Percentiles rank a stretch among this genome's conserved stretches.
Evolutionary conservation across 495 filamentous ascomycete species (phyloP).

Genomic region (Glutinoglossum americanum): DNA sequence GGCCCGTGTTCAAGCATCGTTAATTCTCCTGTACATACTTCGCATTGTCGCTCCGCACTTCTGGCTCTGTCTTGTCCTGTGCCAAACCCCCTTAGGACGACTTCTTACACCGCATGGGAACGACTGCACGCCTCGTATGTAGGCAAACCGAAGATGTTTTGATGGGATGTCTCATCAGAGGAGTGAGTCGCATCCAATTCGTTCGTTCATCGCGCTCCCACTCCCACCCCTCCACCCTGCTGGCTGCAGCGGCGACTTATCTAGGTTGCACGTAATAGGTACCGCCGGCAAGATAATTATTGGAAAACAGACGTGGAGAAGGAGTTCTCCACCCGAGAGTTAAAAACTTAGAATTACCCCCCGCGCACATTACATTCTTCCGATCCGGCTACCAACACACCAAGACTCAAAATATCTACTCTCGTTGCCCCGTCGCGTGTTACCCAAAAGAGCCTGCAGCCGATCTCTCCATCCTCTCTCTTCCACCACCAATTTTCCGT

Average conservation of each 20-base stretch:
- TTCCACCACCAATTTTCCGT: background rate
- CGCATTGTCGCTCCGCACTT: background rate
- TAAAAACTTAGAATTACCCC: background rate
- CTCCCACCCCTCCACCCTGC: background rate
- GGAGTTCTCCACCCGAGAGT: background rate
- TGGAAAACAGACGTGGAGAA: slow-evolving; percentile 1
- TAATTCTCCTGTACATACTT: background rate
- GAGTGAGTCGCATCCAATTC: background rate
- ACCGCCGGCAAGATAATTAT: slow-evolving; percentile 1
- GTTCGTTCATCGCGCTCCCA: background rate
- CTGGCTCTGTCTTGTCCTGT: background rate
- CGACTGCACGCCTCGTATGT: background rate
- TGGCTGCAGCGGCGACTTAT: background rate
- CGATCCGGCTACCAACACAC: background rate
- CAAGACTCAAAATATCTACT: background rate
- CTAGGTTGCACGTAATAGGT: slow-evolving; percentile 1
- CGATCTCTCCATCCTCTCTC: background rate
- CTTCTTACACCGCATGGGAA: background rate
- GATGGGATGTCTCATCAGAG: background rate
- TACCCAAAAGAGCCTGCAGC: background rate
- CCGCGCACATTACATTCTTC: background rate
- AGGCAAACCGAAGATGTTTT: background rate
- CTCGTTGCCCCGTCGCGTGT: background rate
- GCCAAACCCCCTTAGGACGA: background rate
- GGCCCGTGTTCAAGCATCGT: background rate